Conservation (phyloP, 2,329 filamentous ascomycete genomes). For the Phialocephala subalpina region DNA sequence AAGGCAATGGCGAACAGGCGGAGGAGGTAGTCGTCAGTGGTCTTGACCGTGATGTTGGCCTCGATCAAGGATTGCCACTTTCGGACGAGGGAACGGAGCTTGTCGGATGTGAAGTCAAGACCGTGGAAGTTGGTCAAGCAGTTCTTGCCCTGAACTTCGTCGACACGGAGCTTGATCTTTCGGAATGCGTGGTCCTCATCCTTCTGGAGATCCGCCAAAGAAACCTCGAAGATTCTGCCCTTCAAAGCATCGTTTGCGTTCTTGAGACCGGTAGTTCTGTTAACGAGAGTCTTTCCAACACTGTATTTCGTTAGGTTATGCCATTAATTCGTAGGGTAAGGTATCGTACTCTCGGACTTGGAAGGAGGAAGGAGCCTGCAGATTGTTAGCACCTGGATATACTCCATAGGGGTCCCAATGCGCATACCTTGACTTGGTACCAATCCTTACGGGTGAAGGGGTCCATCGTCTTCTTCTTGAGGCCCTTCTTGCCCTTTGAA, state of each 20-base stretch:
- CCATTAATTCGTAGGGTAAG: constrained; percentile 26
- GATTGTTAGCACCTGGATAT: constrained; percentile 38
- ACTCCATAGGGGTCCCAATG: constrained; percentile 16
- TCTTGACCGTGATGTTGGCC: constrained; percentile 99
- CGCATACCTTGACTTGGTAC: constrained; percentile 90
- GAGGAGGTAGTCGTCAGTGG: constrained; percentile 99
- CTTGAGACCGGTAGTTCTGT: constrained; percentile 99
- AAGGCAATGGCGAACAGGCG: constrained; percentile 99
- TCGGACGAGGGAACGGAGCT: constrained; percentile 97
- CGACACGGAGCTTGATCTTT: constrained; percentile 98
- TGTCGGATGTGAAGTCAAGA: constrained; percentile 99
- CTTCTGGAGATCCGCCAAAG: constrained; percentile 98
- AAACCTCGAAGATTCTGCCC: constrained; percentile 98
- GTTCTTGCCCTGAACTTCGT: constrained; percentile 99
- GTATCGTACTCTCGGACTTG: constrained; percentile 84
- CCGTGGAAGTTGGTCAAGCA: constrained; percentile 99
- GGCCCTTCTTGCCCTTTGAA: constrained; percentile 99
- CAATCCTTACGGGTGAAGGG: constrained; percentile 99
- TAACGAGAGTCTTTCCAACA: constrained; percentile 99
- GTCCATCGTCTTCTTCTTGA: constrained; percentile 99
- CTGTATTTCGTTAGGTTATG: constrained; percentile 60
- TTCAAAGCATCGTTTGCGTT: constrained; percentile 99
- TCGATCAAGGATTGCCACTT: constrained; percentile 99
- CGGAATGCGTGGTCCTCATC: constrained; percentile 99
- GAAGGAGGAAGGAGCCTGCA: constrained; percentile 91